A percentile compares a stretch with the other conserved stretches of the same genome.
phyloP scores from a whole-genome alignment of 2,329 filamentous ascomycete genomes.

The Fusarium sp. region DNA sequence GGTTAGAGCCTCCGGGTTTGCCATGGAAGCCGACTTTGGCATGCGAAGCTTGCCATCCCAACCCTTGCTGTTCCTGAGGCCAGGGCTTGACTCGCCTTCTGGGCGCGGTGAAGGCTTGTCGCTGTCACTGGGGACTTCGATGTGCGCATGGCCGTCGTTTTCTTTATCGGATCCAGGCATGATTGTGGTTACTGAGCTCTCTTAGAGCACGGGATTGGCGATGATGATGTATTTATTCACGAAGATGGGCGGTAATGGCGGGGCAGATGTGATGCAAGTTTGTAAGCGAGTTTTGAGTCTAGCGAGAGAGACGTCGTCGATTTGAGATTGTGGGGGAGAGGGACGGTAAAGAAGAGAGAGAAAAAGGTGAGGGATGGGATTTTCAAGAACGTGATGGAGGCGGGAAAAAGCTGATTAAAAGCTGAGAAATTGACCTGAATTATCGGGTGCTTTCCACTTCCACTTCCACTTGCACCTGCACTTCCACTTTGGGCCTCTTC shows the following conservation, averaged over 20 bases:
- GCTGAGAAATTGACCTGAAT: conserved; percentile 8
- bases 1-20: conserved; percentile 83
- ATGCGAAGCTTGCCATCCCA: conserved; percentile 88
- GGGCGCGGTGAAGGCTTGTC: conserved; percentile 50
- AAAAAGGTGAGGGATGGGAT: neutral
- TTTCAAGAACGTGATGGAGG: neutral
- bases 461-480: neutral
- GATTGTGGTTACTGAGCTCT: conserved; percentile 5
- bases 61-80: conserved; percentile 69
- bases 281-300: conserved; percentile 16
- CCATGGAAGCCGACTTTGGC: conserved; percentile 67
- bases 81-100: conserved; percentile 57
- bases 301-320: neutral
- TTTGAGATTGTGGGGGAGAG: neutral
- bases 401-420: conserved; percentile 3
- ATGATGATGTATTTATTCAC: conserved; percentile 27
- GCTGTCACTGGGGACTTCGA: conserved; percentile 60
- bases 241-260: conserved; percentile 17
- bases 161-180: conserved; percentile 56
- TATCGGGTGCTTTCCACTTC: neutral
- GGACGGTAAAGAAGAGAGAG: neutral
- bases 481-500: neutral
- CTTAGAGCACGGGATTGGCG: conserved; percentile 3
- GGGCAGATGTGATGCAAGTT: conserved; percentile 17
- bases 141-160: conserved; percentile 53